A percentile compares a stretch with the other conserved stretches of the same genome.
Conservation (phyloP, 306 rosid species). For the Castanea crenata region DNA sequence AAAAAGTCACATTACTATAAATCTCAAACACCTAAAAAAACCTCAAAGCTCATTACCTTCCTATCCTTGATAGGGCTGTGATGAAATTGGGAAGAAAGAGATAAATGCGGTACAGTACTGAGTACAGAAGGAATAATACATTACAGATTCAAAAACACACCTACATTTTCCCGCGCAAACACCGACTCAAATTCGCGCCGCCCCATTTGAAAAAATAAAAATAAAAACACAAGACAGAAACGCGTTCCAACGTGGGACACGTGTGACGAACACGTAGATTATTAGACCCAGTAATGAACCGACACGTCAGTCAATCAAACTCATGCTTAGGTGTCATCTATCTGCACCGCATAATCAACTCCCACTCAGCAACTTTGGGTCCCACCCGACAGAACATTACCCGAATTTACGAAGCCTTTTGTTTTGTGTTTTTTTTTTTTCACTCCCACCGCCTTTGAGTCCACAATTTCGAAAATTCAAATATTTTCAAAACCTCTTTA, state of each 20-base stretch:
- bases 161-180: constrained; percentile 55
- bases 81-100: no score
- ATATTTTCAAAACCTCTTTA: background rate
- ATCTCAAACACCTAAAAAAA: no score
- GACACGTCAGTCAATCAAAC: constrained; percentile 11
- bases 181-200: constrained; percentile 37
- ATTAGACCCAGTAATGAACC: background rate
- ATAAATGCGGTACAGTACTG: no score
- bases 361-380: background rate
- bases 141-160: background rate
- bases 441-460: background rate
- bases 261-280: background rate
- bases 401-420: no score
- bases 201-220: constrained; percentile 30
- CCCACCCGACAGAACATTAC: constrained; percentile 3
- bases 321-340: constrained; percentile 32
- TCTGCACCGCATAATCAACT: constrained; percentile 9
- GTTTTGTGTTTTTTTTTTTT: no score
- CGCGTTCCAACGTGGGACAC: constrained; percentile 27
- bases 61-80: no score
- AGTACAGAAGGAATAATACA: background rate
- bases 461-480: constrained; percentile 28
- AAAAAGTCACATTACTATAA: no score
- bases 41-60: no score
- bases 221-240: background rate